Base-by-base conservation (phyloP, 2,329 filamentous ascomycete genomes). In the Magnaporthiopsis incrustans region DNA sequence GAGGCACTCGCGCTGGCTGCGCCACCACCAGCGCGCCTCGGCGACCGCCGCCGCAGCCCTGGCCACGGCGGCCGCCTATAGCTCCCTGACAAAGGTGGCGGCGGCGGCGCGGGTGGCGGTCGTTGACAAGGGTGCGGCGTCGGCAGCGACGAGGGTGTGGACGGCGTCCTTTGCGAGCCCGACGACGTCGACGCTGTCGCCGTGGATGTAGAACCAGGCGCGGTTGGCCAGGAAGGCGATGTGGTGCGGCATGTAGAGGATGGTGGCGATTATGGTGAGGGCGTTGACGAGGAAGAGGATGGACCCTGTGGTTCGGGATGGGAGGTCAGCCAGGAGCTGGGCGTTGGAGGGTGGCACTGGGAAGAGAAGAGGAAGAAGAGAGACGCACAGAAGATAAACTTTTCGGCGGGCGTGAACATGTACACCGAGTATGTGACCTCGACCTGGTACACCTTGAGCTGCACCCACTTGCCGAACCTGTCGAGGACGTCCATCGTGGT, bases 371-470 rank as follows among this genome's bases (percentile, higher is more conserved):
- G 14, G 35, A 14, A 14, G 14, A 10, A 57, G 33, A 14, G 26
- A 15, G 7, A 77, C 92, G 65, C 84, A 98, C 95, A 98, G 79
- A 98, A 96, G 71, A 97, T 89, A 78, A 97, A 94, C 77, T 97
- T 97, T 81, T 99, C 95, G 63, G 90, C 92, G 1, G 92, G 90
- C 53, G 93, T 97, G 71, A 97, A 89, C 90, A 99, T 98, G 83
- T 99, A 98, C 32, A 98, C 85, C 66, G 90, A 89, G 77, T 96
- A 95, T 15, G 94, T 97, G 75, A 98, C 94, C 80, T 99, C 95
- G 75, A 98, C 92, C 81, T 98, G 95, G 82, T 98, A 97, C 75
- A 93, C 88, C 84, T 99, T 99, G 77, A 93, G 86, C 77, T 92
- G 88, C 69, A 98, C 83, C 92, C 93, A 97, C 76, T 89, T 88